Conservation (phyloP, 768 basidiomycete species). For the Porphyrellus cyaneotinctus region DNA sequence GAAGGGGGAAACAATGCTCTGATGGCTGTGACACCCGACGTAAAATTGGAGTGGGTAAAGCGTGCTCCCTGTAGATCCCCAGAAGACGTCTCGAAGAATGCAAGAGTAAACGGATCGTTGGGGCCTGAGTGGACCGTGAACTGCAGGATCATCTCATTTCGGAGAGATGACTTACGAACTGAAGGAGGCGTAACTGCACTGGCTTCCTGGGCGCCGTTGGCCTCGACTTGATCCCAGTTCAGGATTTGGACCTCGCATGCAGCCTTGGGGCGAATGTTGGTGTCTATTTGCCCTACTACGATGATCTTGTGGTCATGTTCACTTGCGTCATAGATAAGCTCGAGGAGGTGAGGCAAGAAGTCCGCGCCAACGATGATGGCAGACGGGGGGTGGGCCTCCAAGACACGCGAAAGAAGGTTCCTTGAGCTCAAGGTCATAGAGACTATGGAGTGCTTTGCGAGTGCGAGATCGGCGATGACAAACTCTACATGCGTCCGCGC, state of each 20-base stretch:
- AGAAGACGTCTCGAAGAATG: conserved; percentile 53
- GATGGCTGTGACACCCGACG: conserved; percentile 81
- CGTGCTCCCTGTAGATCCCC: conserved; percentile 58
- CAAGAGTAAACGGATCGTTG: conserved; percentile 61
- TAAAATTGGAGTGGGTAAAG: conserved; percentile 80
- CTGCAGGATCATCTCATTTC: neutral
- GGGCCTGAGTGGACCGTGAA: conserved; percentile 26
- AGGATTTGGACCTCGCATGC: conserved; percentile 54
- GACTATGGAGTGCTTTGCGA: conserved; percentile 64
- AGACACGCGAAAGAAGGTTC: conserved; percentile 57
- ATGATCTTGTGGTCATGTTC: conserved; percentile 59
- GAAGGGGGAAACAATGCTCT: conserved; percentile 73
- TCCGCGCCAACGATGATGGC: conserved; percentile 68
- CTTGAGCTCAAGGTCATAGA: conserved; percentile 63
- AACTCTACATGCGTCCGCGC: conserved; percentile 49
- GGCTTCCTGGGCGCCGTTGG: conserved; percentile 50
- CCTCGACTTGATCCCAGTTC: conserved; percentile 68
- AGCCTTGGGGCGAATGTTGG: conserved; percentile 43
- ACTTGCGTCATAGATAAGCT: conserved; percentile 61
- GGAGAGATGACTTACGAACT: conserved; percentile 45
- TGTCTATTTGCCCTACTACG: conserved; percentile 62
- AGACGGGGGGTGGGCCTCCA: conserved; percentile 64
- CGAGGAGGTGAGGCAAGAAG: conserved; percentile 66
- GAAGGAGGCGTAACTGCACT: conserved; percentile 41
- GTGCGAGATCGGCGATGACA: conserved; percentile 72